phyloP scores from a whole-genome alignment of 2,329 filamentous ascomycete species.

The Elsinoe fawcettii region DNA sequence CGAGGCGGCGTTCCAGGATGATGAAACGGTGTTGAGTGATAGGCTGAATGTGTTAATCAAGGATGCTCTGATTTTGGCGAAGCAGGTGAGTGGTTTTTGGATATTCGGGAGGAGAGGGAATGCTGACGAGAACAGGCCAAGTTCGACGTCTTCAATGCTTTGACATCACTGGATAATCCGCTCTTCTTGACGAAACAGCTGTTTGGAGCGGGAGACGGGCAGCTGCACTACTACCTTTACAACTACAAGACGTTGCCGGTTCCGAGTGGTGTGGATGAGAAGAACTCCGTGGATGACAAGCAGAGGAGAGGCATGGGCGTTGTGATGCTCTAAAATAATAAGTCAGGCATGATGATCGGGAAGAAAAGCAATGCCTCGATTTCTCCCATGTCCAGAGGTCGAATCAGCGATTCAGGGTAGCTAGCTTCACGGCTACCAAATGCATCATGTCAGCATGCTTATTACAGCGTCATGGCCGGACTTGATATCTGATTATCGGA shows the following conservation, averaged over 20 bases:
- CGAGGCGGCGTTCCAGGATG: constrained; percentile 59
- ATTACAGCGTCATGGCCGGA: too few species aligned
- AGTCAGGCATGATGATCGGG: too few species aligned
- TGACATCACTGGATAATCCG: constrained; percentile 88
- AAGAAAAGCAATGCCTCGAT: too few species aligned
- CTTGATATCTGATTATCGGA: too few species aligned
- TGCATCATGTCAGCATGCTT: too few species aligned
- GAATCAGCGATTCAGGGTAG: too few species aligned
- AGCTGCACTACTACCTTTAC: constrained; percentile 94
- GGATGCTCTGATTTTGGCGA: constrained; percentile 82
- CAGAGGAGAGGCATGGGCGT: constrained; percentile 80
- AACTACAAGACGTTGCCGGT: constrained; percentile 90
- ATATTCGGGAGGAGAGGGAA: neutral
- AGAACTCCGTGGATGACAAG: constrained; percentile 68
- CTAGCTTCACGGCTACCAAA: too few species aligned
- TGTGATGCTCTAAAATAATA: constrained; percentile 57
- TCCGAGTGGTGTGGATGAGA: constrained; percentile 71
- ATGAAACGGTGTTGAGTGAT: constrained; percentile 46
- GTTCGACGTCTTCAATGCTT: constrained; percentile 95
- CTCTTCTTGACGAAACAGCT: constrained; percentile 91
- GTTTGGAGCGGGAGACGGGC: constrained; percentile 88
- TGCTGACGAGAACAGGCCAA: constrained; percentile 43
- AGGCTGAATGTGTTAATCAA: constrained; percentile 73
- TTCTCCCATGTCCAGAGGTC: too few species aligned
- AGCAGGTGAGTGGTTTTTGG: constrained; percentile 47